Conservation (phyloP, 495 filamentous ascomycete genomes). For the Apodospora peruviana region DNA sequence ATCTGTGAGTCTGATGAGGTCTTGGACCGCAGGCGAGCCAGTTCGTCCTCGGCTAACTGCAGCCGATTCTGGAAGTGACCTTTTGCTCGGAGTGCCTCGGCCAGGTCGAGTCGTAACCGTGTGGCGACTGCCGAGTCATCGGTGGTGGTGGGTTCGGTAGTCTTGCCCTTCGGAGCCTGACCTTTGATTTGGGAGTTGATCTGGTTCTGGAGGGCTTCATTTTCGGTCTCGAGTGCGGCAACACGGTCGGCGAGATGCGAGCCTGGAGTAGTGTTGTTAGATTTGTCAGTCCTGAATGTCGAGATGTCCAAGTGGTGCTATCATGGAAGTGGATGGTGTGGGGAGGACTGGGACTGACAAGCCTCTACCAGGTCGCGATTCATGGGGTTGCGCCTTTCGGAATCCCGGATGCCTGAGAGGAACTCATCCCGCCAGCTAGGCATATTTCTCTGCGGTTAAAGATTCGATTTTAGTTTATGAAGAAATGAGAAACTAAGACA, state of each 20-base stretch:
- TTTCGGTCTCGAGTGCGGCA: constrained; percentile 49
- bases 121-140: constrained; percentile 33
- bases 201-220: constrained; percentile 28
- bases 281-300: constrained; percentile 12
- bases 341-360: constrained; percentile 27
- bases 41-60: constrained; percentile 53
- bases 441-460: constrained; percentile 21
- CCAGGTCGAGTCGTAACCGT: constrained; percentile 56
- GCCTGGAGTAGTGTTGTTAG: constrained; percentile 38
- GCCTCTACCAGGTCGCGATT: constrained; percentile 40
- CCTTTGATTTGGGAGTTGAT: background rate
- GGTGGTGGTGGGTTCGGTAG: constrained; percentile 4
- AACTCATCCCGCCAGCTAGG: constrained; percentile 44
- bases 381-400: constrained; percentile 35
- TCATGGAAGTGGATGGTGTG: background rate
- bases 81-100: constrained; percentile 69
- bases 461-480: background rate
- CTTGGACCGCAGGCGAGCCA: constrained; percentile 54
- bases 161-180: background rate
- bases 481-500: background rate
- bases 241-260: constrained; percentile 65
- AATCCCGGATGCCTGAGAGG: constrained; percentile 33
- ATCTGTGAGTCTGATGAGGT: constrained; percentile 48
- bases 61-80: constrained; percentile 58
- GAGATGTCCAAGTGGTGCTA: constrained; percentile 1